Conservation (phyloP, 192 early-diverging fungal species). For the Podila epicladia region DNA sequence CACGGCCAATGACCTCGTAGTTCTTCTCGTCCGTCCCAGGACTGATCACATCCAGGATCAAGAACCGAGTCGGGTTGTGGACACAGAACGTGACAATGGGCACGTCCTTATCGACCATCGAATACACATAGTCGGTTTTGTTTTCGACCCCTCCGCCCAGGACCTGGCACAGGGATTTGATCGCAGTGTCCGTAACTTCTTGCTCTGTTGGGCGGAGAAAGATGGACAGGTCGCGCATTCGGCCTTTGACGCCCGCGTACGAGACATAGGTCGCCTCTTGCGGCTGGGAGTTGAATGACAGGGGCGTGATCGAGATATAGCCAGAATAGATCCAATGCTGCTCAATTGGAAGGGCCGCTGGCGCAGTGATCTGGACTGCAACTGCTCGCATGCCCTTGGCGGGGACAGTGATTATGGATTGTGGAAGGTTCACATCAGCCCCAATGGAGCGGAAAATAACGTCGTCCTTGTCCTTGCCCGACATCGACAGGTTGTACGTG, state of each 20-base stretch:
- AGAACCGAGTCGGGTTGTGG: constrained; percentile 18
- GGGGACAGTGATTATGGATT: constrained; percentile 15
- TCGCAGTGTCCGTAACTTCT: not conserved
- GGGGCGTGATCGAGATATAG: constrained; percentile 17
- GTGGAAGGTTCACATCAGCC: constrained; percentile 45
- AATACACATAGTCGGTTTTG: constrained; percentile 10
- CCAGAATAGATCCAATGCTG: constrained; percentile 39
- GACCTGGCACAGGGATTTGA: constrained; percentile 14
- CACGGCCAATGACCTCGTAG: constrained; percentile 12
- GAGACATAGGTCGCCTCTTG: constrained; percentile 19
- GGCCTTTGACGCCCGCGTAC: constrained; percentile 40
- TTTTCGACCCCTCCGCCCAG: not conserved
- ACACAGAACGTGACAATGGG: constrained; percentile 28
- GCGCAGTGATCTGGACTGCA: constrained; percentile 46
- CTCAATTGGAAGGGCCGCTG: not conserved
- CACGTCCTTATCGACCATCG: not conserved
- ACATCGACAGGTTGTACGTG: constrained; percentile 3
- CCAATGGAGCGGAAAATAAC: not conserved
- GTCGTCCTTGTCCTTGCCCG: constrained; percentile 2
- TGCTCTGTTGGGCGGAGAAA: constrained; percentile 16
- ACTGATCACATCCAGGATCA: constrained; percentile 23
- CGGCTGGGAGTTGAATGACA: not conserved
- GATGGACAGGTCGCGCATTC: constrained; percentile 33
- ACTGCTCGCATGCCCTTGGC: constrained; percentile 21
- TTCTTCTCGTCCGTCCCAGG: not conserved